Conservation (phyloP, 2,329 filamentous ascomycete genomes). For the Rachicladosporium sp. region DNA sequence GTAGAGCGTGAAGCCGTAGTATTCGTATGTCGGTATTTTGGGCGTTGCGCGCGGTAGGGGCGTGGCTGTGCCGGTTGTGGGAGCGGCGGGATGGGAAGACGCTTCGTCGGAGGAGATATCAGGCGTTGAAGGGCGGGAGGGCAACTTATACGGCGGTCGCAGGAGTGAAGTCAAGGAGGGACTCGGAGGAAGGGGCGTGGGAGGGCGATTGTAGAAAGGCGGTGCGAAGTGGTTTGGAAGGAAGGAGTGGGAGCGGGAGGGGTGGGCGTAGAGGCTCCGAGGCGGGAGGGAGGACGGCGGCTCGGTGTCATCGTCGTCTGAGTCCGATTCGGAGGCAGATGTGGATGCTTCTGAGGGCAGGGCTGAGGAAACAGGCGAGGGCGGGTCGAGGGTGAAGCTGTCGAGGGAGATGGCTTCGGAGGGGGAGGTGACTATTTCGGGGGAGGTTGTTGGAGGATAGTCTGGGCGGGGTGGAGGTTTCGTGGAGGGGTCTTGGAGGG, state of each 20-base stretch:
- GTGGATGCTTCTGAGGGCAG: conserved; percentile 9
- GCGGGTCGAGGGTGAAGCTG: conserved; percentile 23
- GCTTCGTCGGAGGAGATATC: conserved; percentile 77
- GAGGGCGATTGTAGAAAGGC: conserved; percentile 95
- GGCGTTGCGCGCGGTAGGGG: conserved; percentile 72
- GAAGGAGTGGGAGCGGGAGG: conserved; percentile 33
- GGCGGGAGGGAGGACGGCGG: conserved; percentile 17
- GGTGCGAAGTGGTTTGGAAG: conserved; percentile 48
- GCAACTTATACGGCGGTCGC: conserved; percentile 54
- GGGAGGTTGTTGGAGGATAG: conserved; percentile 1
- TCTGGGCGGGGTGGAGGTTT: conserved; percentile 6
- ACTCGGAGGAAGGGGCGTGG: conserved; percentile 82
- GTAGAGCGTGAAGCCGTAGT: conserved; percentile 97
- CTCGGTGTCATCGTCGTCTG: conserved; percentile 19
- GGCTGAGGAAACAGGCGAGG: conserved; percentile 14
- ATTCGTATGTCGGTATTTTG: conserved; percentile 97
- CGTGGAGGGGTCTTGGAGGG: conserved; percentile 14
- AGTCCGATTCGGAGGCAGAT: conserved; percentile 20
- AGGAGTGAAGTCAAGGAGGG: conserved; percentile 86
- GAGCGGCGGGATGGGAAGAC: no score
- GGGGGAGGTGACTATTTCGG: conserved; percentile 22
- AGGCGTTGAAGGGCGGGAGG: conserved; percentile 83
- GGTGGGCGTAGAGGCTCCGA: conserved; percentile 30
- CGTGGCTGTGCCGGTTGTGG: conserved; percentile 35
- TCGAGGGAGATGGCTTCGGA: conserved; percentile 28